Conservation (phyloP, 2,329 filamentous ascomycete genomes). For the Leptographium procerum region DNA sequence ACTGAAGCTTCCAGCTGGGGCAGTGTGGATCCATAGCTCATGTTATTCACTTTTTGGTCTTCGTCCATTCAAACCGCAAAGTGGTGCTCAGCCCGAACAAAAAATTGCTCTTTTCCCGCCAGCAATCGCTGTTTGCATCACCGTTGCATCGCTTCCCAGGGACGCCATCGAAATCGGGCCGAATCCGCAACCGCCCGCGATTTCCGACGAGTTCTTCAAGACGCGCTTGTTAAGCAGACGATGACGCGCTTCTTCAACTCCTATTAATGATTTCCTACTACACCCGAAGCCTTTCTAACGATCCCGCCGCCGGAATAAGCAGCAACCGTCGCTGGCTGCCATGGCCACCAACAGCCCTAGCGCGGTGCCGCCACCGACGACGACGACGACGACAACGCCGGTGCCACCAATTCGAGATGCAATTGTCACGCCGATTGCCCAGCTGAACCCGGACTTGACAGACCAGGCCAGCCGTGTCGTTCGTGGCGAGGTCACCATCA, state of each 20-base stretch:
- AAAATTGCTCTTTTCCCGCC: background rate
- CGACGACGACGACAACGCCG: background rate
- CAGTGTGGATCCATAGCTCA: background rate
- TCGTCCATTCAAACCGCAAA: background rate
- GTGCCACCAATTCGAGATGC: slow-evolving; percentile 9
- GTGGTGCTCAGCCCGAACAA: background rate
- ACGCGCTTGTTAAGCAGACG: background rate
- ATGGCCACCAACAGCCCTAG: background rate
- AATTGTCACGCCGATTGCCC: slow-evolving; percentile 34
- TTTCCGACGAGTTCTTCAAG: background rate
- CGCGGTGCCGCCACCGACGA: background rate
- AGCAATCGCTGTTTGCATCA: background rate
- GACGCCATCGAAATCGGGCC: background rate
- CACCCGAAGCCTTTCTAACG: no score
- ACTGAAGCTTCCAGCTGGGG: background rate
- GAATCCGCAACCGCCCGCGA: background rate
- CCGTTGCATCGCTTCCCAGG: background rate
- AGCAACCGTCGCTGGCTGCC: no score
- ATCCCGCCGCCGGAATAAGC: no score
- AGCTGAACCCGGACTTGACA: slow-evolving; percentile 36
- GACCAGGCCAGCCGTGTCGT: slow-evolving; percentile 35
- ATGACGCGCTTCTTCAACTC: background rate
- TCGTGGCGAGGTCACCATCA: slow-evolving; percentile 66
- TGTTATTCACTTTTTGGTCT: background rate
- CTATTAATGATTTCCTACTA: background rate